Evolutionary conservation across 208 protist genomes (phyloP).

Genomic region (Acanthamoeba sp.): DNA sequence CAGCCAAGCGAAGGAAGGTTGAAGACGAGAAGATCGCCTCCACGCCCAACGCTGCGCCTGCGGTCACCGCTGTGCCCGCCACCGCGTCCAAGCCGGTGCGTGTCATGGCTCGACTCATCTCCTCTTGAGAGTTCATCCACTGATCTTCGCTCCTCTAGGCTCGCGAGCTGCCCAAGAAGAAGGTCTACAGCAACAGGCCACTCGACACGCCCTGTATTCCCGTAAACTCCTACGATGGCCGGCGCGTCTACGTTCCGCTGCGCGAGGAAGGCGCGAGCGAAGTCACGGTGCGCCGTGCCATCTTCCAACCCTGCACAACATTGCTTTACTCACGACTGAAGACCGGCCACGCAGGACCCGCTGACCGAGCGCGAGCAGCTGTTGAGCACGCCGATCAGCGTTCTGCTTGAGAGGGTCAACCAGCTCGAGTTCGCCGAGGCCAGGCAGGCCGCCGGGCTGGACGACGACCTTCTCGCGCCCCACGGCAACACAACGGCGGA

Average conservation of each 20-base stretch:
- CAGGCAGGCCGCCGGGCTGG: background rate
- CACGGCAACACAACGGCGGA: background rate
- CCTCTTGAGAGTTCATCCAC: too few species aligned
- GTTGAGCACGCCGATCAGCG: slow-evolving; percentile 32
- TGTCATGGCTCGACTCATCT: background rate
- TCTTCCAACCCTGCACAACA: too few species aligned
- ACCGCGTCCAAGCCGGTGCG: background rate
- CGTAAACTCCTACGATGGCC: slow-evolving; percentile 29
- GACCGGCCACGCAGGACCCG: background rate
- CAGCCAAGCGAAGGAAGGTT: slow-evolving; percentile 53
- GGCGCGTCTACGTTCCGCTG: slow-evolving; percentile 41
- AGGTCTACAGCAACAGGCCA: slow-evolving; percentile 59
- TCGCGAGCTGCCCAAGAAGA: background rate
- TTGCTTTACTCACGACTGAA: too few species aligned
- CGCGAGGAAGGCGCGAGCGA: background rate
- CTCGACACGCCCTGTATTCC: slow-evolving; percentile 42
- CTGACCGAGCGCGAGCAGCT: slow-evolving; percentile 31
- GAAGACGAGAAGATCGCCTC: slow-evolving; percentile 63
- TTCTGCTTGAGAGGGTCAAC: slow-evolving; percentile 26
- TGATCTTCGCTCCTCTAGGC: background rate
- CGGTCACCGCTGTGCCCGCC: background rate
- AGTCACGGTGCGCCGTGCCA: background rate
- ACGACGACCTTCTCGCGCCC: background rate
- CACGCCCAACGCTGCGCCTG: background rate
- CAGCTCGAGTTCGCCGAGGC: slow-evolving; percentile 37